Evolutionary conservation across 768 basidiomycete species (phyloP), one percentile per base, ranked within the genome.

Genomic region (Clavaria fumosa): DNA sequence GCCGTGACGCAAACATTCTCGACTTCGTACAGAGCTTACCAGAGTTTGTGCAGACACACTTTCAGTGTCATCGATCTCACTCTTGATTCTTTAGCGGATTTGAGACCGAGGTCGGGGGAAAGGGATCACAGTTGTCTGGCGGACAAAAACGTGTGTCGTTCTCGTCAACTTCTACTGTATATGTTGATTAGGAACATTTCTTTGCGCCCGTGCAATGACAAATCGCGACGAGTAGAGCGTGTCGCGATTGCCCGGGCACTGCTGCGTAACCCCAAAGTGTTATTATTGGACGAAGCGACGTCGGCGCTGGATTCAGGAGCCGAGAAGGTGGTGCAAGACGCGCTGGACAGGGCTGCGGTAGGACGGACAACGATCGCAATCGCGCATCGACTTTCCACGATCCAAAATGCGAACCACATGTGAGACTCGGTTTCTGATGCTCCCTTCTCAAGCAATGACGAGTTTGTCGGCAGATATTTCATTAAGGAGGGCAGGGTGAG

Each of bases 351-450:
- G 50, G 95, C 91, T 4, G 78, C 89, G 2, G 82, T 75, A 59
- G 91, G 90, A 27, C 72, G 93, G 41, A 93, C 91, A 5, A 95
- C 90, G 6, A 80, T 91, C 42, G 83, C 91, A 11, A 93, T 99
- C 43, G 93, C 93, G 2, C 95, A 97, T 59, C 72, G 95, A 38
- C 59, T 99, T 40, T 84, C 82, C 11, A 89, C 85, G 2, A 91
- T 95, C 45, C 88, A 93, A 56, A 84, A 88, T 48, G 86, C 88
- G 10, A 76, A 91, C 54, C 64, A 72, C 56, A 95, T 95, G 77
- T 83, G 54, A 56, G 75, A 60, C 22, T 43, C 26, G 22, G 36
- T 37, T 44, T 45, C 38, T 35, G 33, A 40, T 24, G 28, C 11
- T 30, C 34, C 21, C 27, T 11, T 36, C 24, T 15, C 20, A 21